Evolutionary conservation across 1,284 basidiomycete genomes (phyloP), one percentile per base, ranked within the genome.

Genomic region (Acaromyces ingoldii): DNA sequence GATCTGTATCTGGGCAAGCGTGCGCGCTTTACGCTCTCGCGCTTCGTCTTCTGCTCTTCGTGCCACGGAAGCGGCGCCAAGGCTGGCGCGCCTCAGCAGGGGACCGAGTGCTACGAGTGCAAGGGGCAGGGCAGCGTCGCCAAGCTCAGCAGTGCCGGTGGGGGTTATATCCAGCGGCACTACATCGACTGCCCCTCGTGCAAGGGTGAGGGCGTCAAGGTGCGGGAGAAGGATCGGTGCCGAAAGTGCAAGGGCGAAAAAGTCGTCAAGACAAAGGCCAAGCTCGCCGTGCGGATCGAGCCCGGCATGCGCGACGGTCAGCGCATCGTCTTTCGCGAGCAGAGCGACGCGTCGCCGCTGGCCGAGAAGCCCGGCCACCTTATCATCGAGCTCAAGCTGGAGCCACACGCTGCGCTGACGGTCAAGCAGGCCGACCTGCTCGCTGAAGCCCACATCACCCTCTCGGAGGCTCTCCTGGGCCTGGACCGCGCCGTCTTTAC

Each of bases 161-260:
- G 57, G 26, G 65, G 67, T 33, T 63, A 80, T 49, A 77, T 82
- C 37, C 77, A 78, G 1, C 78, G 80, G 55, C 74, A 77, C 24
- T 79, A 78, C 49, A 70, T 78, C 13, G 78, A 81, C 56, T 97
- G 92, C 70, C 77, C 83, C 17, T 84, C 87, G 42, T 97, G 92
- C 70, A 78, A 84, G 43, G 92, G 92, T 1, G 79, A 79, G 53
- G 92, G 92, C 1, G 81, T 84, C 67, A 87, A 84, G 66, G 76
- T 93, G 34, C 83, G 86, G 51, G 91, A 93, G 63, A 93, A 93
- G 74, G 92, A 96, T 63, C 80, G 85, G 86, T 97, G 92, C 80
- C 96, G 91, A 77, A 92, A 89, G 74, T 98, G 92, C 78, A 92
- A 93, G 72, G 92, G 92, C 7, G 81, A 82, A 50, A 87, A 86